Base-by-base conservation (phyloP, 352 stramenopile genomes). In the Globisporangium perplexum region DNA sequence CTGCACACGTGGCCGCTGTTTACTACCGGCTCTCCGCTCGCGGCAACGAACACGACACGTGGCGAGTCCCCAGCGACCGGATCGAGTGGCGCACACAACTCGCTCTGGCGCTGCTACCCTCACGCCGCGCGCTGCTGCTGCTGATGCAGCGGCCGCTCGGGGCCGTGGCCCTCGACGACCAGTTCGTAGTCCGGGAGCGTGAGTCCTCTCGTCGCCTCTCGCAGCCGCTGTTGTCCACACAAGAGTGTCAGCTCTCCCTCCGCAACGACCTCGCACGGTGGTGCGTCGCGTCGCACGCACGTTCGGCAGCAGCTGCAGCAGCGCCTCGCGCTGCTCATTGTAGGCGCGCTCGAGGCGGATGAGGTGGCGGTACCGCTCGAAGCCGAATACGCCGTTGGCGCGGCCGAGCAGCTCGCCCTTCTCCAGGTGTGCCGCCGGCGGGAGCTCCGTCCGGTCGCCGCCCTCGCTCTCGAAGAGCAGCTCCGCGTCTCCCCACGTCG, bases 291-390 rank as follows among this genome's bases (percentile, higher is more conserved):
- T n/a, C 41, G 18, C 12, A 23, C 44, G 18, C 69, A 92, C 81
- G 54, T 73, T 75, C 3, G 78, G 76, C 53, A 92, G 59, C 30
- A 68, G 59, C 22, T 83, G 57, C 28, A 85, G 46, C 3, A 72
- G 54, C 33, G 81, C 68, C 47, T 84, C 67, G 1, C 78, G 68
- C 33, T 73, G 68, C 6, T 26, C 49, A 55, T 86, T 86, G 62
- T 88, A 83, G 20, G 50, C 57, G 22, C 68, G 70, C 46, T 92
- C 78, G 36, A 82, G 80, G 17, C 72, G 72, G 44, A 89, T 76
- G 35, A 76, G 55, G 42, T 78, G 67, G 5, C 71, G 69, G 61
- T 88, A 87, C 15, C 76, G 68, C 23, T 76, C 66, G 49, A 92
- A 92, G 44, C 50, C 59, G 35, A 52, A 50, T 3, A 79, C 60